Evolutionary conservation across 1,284 basidiomycete species (phyloP), one percentile per base, ranked within the genome.

Genomic region (Ustilago nuda): DNA sequence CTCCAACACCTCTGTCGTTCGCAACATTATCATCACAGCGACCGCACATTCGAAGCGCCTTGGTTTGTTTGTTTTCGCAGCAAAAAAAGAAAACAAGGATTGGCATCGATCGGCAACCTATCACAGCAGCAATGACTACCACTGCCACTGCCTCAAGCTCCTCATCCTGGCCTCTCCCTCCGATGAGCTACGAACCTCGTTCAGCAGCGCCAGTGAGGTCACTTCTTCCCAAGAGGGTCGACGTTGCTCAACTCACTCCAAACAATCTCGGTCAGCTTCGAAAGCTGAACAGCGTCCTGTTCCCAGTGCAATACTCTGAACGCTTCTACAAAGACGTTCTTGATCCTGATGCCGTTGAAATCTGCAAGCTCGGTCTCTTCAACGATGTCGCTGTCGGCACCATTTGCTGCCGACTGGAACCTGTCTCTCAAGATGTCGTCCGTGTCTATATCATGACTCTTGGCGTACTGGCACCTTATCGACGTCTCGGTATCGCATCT

Each of bases 381-480:
- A 87, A 87, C 63, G 87, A 87, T 59, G 78, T 87, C 17, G 82
- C 86, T 12, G 86, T 87, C 19, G 86, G 84, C 17, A 82, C 83
- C 61, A 70, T 87, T 51, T 82, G 84, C 51, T 86, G 82, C 58
- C 80, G 86, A 9, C 64, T 86, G 37, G 87, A 87, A 61, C 72
- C 52, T 8, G 69, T 71, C 36, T 76, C 70, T 15, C 63, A 60
- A 15, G 60, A 70, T 23, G 61, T 51, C 2, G 83, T 81, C 19
- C 82, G 80, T 19, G 79, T 87, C 30, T 87, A 87, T 77, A 81
- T 87, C 61, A 87, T 87, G 86, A 87, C 86, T 3, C 79, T 87
- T n/a, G 87, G 86, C 19, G 85, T 87, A 4, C 77, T 87, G 5
- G 80, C 83, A 39, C 84, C 87, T 2, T 87, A 87, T 68, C 84